Percentiles rank a stretch among this genome's conserved stretches.
Conservation (phyloP, 192 early-diverging fungal genomes). For the Paraglomus brasilianum region DNA sequence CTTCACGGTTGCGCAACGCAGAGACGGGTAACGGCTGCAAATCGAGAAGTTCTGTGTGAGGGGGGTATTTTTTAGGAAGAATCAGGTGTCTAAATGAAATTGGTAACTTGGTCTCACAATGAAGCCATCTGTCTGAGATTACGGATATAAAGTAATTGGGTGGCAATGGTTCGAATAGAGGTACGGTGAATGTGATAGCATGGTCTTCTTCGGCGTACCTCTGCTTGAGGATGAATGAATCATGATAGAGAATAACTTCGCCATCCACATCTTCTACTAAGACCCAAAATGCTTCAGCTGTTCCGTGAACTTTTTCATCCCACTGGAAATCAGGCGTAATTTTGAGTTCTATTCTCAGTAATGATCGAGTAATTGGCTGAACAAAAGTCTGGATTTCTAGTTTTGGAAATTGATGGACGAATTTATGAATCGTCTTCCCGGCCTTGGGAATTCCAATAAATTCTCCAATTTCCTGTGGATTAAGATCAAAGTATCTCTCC, state of each 20-base stretch:
- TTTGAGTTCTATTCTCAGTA: conserved; percentile 87
- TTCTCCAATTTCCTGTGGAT: conserved; percentile 91
- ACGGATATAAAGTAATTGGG: conserved; percentile 96
- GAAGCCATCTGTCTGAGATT: conserved; percentile 94
- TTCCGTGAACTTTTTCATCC: conserved; percentile 84
- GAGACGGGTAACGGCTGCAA: conserved; percentile 83
- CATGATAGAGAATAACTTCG: conserved; percentile 84
- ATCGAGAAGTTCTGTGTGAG: conserved; percentile 94
- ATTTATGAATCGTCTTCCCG: conserved; percentile 87
- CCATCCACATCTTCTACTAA: conserved; percentile 93
- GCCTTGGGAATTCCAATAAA: conserved; percentile 80
- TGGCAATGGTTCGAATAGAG: conserved; percentile 87
- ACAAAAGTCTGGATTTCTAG: conserved; percentile 87
- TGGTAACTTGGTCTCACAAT: conserved; percentile 85
- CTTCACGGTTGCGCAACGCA: conserved; percentile 74
- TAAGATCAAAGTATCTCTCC: conserved; percentile 92
- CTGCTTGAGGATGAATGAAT: conserved; percentile 88
- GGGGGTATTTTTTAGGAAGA: conserved; percentile 88
- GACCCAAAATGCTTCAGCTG: conserved; percentile 91
- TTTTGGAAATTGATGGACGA: conserved; percentile 92
- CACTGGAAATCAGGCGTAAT: conserved; percentile 94
- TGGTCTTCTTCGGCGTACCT: conserved; percentile 85
- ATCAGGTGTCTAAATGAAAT: conserved; percentile 93
- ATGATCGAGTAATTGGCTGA: conserved; percentile 88
- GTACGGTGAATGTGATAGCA: conserved; percentile 84